Base-by-base conservation (phyloP, 1,284 basidiomycete species). In the Leccinum pachyderme region DNA sequence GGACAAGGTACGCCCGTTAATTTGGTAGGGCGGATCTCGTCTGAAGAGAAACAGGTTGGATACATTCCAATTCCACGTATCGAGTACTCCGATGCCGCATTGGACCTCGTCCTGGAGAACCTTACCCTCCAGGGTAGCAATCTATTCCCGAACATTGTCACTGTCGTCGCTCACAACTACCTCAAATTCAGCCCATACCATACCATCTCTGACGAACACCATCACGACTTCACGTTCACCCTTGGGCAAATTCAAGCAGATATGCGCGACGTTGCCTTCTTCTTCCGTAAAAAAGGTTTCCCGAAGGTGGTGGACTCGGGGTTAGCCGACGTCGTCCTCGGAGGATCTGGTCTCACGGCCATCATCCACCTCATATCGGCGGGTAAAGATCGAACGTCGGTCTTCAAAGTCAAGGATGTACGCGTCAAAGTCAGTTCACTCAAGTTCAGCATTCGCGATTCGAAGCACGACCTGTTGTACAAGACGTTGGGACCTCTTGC, bases 61-160 rank as follows among this genome's bases (percentile, higher is more conserved):
- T 93, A 94, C 71, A 74, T 98, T 53, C 95, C 95, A 25, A 94
- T 97, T 61, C 94, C 92, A 0, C 85, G 92, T 47, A 85, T 93
- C 72, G 94, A 97, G 73, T 95, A 94, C 75, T 87, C 86, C n/a
- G 91, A 95, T 69, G 85, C 89, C 50, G 72, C 81, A n/a, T 72
- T 94, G 59, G 93, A 95, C 63, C 79, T 96, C 50, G 91, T 97
- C 56, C 84, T 98, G 58, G 95, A 98, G 80, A 96, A 98, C 73
- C 81, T 98, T 31, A 88, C 92, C 4, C 80, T 98, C 18, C 89
- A 93, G 58, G 90, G 91, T 28, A 83, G 86, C 56, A 92, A 93
- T 71, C 72, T 93, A 5, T 85, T 93, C 75, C 90, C 89, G 3
- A 91, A 92, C 75, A 72, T 94, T 62, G 78, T 97, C 61, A 80